A percentile compares a stretch with the other conserved stretches of the same genome.
phyloP scores from a whole-genome alignment of 2,329 filamentous ascomycete species.

The Aureobasidium sp. region DNA sequence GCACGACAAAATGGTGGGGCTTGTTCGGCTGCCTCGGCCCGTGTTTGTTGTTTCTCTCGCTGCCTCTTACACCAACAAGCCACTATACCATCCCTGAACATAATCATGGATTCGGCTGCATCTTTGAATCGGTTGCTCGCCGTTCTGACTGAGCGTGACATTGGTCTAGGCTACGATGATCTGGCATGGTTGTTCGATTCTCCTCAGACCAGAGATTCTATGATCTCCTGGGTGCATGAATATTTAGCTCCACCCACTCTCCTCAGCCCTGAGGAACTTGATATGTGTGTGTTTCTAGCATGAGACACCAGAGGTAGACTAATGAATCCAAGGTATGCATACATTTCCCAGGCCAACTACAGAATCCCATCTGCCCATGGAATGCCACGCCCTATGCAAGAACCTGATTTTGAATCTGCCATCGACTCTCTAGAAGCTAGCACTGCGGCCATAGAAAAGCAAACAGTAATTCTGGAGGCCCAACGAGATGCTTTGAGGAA shows the following conservation, averaged over 20 bases:
- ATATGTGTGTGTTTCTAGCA: slow-evolving; percentile 32
- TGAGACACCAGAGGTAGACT: slow-evolving; percentile 21
- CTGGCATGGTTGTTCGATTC: slow-evolving; percentile 42
- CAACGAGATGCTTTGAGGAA: slow-evolving; percentile 57
- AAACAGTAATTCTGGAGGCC: slow-evolving; percentile 53
- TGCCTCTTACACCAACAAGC: slow-evolving; percentile 5
- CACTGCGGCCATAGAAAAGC: slow-evolving; percentile 56
- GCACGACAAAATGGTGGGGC: slow-evolving; percentile 3
- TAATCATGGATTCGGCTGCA: neutral
- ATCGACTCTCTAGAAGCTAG: slow-evolving; percentile 58
- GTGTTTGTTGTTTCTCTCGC: neutral
- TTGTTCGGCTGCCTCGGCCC: slow-evolving; percentile 1
- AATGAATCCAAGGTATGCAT: neutral
- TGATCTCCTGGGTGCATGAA: slow-evolving; percentile 40
- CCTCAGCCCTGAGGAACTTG: slow-evolving; percentile 42
- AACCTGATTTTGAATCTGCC: slow-evolving; percentile 54
- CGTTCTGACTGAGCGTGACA: slow-evolving; percentile 38
- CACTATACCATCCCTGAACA: neutral
- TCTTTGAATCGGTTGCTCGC: slow-evolving; percentile 36
- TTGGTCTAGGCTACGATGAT: slow-evolving; percentile 39
- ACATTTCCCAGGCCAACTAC: slow-evolving; percentile 2
- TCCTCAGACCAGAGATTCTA: slow-evolving; percentile 33
- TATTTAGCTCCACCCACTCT: slow-evolving; percentile 41
- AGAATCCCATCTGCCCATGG: neutral
- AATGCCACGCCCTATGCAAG: slow-evolving; percentile 42